These are phyloP conservation scores for Herpetomonas tarakana DNA, from an alignment of 208 protist species.

Conservation along the genomic window DNA sequence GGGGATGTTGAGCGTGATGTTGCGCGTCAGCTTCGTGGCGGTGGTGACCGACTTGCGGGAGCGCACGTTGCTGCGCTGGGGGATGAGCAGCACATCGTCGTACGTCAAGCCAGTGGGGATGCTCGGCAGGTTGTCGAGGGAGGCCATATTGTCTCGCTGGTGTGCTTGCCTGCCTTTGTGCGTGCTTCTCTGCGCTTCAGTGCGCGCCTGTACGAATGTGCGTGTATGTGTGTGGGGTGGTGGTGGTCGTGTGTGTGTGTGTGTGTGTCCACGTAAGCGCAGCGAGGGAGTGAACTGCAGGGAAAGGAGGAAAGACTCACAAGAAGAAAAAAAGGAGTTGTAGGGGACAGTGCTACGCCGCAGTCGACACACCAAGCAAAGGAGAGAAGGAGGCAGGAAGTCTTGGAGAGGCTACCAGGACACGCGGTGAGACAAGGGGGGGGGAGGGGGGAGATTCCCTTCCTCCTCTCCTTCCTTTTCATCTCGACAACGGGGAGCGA, in stretches of 20 bases:
- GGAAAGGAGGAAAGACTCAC: neutral
- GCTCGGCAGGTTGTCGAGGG: constrained; percentile 17
- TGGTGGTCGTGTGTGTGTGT: too few relatives aligned
- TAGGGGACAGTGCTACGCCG: neutral
- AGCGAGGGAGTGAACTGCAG: neutral
- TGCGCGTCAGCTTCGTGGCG: constrained; percentile 58
- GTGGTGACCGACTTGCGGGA: constrained; percentile 70
- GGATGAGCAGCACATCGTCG: constrained; percentile 89
- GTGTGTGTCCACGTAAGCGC: too few relatives aligned
- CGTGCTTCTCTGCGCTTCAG: constrained; percentile 2
- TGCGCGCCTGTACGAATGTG: too few relatives aligned
- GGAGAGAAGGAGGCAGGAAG: too few relatives aligned
- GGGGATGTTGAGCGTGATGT: constrained; percentile 74
- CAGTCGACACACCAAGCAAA: neutral
- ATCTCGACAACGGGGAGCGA: too few relatives aligned
- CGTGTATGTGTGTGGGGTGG: constrained; percentile 4
- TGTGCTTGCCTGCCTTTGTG: neutral
- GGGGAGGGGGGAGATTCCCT: too few relatives aligned
- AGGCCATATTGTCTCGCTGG: constrained; percentile 23
- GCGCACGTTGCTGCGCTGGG: constrained; percentile 68
- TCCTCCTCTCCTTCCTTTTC: too few relatives aligned
- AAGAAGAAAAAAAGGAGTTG: neutral
- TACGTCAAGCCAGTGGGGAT: constrained; percentile 77
- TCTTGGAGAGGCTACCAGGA: too few relatives aligned
- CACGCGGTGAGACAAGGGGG: too few relatives aligned